Conservation (phyloP, 805 yeast genomes). For the Zygotorulaspora chibaensis region DNA sequence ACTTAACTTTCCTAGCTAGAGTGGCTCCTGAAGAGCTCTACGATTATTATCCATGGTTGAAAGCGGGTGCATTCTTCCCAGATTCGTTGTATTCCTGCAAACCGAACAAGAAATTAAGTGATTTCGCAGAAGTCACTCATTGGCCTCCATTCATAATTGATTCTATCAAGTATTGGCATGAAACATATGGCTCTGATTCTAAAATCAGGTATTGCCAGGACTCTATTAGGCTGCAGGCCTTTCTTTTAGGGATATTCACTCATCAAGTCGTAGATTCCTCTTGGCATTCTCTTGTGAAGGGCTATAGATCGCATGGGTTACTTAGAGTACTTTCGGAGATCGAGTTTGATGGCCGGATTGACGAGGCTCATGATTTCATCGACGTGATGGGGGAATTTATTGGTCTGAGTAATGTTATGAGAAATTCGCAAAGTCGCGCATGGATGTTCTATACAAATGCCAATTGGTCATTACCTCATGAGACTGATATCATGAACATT, state of each 20-base stretch:
- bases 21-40: slow-evolving; percentile 34
- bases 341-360: slow-evolving; percentile 51
- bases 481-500: slow-evolving; percentile 41
- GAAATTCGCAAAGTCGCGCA: slow-evolving; percentile 7
- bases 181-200: slow-evolving; percentile 22
- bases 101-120: slow-evolving; percentile 40
- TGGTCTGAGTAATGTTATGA: slow-evolving; percentile 38
- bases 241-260: slow-evolving; percentile 52
- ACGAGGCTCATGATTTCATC: slow-evolving; percentile 49
- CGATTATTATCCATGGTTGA: slow-evolving; percentile 32
- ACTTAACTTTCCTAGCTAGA: slow-evolving; percentile 21
- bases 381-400: slow-evolving; percentile 67
- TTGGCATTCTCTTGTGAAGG: slow-evolving; percentile 59
- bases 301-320: slow-evolving; percentile 40
- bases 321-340: slow-evolving; percentile 44
- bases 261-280: slow-evolving; percentile 63
- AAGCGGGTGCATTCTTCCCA: slow-evolving; percentile 65
- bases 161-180: slow-evolving; percentile 44
- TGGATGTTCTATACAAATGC: slow-evolving; percentile 26
- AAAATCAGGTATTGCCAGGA: slow-evolving; percentile 14
- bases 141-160: slow-evolving; percentile 62
- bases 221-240: slow-evolving; percentile 43
- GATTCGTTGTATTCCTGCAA: slow-evolving; percentile 64
- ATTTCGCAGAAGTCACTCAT: slow-evolving; percentile 55
- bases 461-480: slow-evolving; percentile 42